Conservation (phyloP, 306 rosid species). For the Coriaria nepalensis region DNA sequence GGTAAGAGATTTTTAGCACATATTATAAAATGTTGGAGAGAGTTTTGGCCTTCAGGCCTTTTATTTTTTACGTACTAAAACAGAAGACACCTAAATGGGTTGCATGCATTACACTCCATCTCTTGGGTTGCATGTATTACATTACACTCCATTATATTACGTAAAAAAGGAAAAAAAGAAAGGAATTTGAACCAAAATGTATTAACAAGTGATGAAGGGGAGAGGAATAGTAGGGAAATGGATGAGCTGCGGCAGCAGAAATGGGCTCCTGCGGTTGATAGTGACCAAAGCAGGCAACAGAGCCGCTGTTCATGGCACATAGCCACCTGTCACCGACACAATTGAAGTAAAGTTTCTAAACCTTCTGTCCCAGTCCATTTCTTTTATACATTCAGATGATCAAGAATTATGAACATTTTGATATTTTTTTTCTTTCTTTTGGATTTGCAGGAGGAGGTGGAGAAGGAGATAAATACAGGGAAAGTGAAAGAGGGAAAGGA, state of each 20-base stretch:
- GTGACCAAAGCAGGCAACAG: slow-evolving; percentile 12
- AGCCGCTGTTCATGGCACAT: slow-evolving; percentile 19
- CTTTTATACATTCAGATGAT: not conserved
- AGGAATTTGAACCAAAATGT: not conserved
- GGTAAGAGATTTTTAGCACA: too few species aligned
- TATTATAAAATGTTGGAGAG: too few species aligned
- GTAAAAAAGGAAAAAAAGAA: too few species aligned
- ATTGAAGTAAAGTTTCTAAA: slow-evolving; percentile 8
- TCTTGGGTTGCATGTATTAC: too few species aligned
- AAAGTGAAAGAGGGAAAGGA: too few species aligned
- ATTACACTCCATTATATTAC: too few species aligned
- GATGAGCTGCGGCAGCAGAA: not conserved
- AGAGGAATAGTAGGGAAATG: not conserved
- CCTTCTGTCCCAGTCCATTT: not conserved
- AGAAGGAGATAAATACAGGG: too few species aligned
- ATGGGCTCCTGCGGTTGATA: slow-evolving; percentile 11
- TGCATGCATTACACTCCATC: not conserved
- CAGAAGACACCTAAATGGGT: slow-evolving; percentile 1
- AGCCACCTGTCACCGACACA: slow-evolving; percentile 11
- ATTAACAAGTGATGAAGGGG: not conserved
- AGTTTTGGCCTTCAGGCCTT: too few species aligned
- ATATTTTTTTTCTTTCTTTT: too few species aligned
- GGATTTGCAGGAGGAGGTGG: too few species aligned
- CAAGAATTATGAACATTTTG: not conserved
- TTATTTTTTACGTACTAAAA: too few species aligned